Conservation (phyloP, 768 basidiomycete species). For the Lactarius deliciosus region DNA sequence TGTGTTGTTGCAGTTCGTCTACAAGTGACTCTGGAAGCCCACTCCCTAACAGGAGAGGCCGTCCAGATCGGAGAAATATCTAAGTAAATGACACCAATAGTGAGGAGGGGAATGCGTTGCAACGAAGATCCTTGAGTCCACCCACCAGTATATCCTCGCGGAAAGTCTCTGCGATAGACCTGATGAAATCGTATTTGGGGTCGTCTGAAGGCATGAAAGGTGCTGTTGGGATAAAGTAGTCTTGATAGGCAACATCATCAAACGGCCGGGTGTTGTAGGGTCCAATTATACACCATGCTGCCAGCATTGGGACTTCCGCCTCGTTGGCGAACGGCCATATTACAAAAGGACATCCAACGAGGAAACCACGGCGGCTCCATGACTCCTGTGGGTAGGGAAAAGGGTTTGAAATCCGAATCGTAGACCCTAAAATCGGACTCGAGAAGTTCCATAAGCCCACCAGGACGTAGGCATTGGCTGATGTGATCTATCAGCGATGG, state of each 20-base stretch:
- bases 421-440: slow-evolving; percentile 74
- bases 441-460: slow-evolving; percentile 61
- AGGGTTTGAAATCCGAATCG: slow-evolving; percentile 46
- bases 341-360: slow-evolving; percentile 59
- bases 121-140: not conserved
- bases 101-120: not conserved
- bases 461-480: slow-evolving; percentile 62
- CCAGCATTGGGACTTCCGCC: slow-evolving; percentile 69
- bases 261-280: slow-evolving; percentile 53
- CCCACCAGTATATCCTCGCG: slow-evolving; percentile 59
- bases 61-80: slow-evolving; percentile 63
- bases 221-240: slow-evolving; percentile 64
- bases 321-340: slow-evolving; percentile 50
- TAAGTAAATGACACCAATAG: slow-evolving; percentile 34
- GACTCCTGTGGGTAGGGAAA: slow-evolving; percentile 45
- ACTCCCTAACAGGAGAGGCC: slow-evolving; percentile 65
- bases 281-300: slow-evolving; percentile 53
- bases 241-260: slow-evolving; percentile 55
- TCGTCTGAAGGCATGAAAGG: slow-evolving; percentile 43
- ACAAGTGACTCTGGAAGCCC: slow-evolving; percentile 57
- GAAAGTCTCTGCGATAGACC: slow-evolving; percentile 38
- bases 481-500: slow-evolving; percentile 63
- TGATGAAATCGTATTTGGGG: slow-evolving; percentile 33
- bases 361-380: slow-evolving; percentile 57
- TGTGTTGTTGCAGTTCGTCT: slow-evolving; percentile 52